Evolutionary conservation across 805 yeast species (phyloP).

Genomic region (Saccharomycopsis amapae): DNA sequence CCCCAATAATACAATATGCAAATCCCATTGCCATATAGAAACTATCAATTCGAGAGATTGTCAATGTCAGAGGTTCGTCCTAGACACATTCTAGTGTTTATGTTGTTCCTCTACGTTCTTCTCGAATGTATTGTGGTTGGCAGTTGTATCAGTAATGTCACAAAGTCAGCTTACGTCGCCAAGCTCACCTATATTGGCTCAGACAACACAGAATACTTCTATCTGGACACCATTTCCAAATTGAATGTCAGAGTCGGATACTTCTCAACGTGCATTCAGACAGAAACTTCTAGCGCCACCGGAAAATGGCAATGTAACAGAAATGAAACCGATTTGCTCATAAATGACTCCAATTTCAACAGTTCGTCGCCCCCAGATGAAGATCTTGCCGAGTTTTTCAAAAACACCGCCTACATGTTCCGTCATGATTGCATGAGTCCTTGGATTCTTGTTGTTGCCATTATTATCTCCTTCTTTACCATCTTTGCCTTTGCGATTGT

Average conservation of each 20-base stretch:
- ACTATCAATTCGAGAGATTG: not conserved
- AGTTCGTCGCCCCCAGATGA: conserved; percentile 17
- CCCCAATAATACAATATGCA: no score
- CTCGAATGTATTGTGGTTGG: conserved; percentile 22
- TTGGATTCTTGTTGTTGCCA: conserved; percentile 19
- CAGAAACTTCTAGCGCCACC: not conserved
- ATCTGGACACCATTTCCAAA: conserved; percentile 10
- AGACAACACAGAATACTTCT: conserved; percentile 19
- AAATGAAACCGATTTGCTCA: conserved; percentile 13
- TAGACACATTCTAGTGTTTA: conserved; percentile 20
- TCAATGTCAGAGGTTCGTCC: conserved; percentile 1
- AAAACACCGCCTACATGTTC: conserved; percentile 20
- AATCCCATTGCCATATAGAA: not conserved
- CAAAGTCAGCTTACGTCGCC: conserved; percentile 18
- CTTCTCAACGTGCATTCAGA: conserved; percentile 19
- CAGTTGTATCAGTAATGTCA: conserved; percentile 15
- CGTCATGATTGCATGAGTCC: conserved; percentile 22
- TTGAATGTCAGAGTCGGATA: conserved; percentile 20
- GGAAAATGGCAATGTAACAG: conserved; percentile 18
- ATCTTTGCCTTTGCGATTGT: conserved; percentile 13
- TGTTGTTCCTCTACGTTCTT: conserved; percentile 19
- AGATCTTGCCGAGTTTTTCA: conserved; percentile 18
- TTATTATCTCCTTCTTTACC: conserved; percentile 17
- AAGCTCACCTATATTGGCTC: conserved; percentile 16
- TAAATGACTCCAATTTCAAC: conserved; percentile 13